Base-by-base conservation (phyloP, 441 rosid genomes). In the Pelargonium fulgidum region DNA sequence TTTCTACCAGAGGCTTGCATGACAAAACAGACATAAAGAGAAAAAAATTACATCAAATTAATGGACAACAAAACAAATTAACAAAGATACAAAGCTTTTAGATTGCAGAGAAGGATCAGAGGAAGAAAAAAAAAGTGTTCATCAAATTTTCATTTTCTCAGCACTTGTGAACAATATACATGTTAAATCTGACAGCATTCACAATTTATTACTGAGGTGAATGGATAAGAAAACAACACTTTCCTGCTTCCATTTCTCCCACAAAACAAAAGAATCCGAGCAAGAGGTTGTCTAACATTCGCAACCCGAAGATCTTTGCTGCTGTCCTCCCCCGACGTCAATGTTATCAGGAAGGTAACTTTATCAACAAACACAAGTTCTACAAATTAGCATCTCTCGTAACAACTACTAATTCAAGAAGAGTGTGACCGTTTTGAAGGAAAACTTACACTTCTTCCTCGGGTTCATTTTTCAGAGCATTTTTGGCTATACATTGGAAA, bases 381-480 rank as follows among this genome's bases (percentile, higher is more conserved):
- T 19, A 54, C 61, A 41, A 26, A 54, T 42, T 39, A 63, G 68
- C 64, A 66, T 59, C 50, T 59, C 36, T 2, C 33, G 11, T 39
- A 39, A 39, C 10, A 39, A 2, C 42, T 39, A 39, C 42, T 39
- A 7, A 7, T 7, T 7, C 7, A 39, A 39, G 42, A 39, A 7
- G 42, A 39, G 42, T 7, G 42, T 4, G 41, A 39, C 7, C 42
- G 1, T 7, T 39, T 39, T 39, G 1, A 54, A 16, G 61, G 61
- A 16, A 16, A 7, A 75, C 90, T 83, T 78, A 89, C 91, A 81
- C 73, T 74, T 89, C 94, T 78, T 89, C 94, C 84, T 89, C 87
- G 26, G 94, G 94, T 73, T 89, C 91, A 77, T 86, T 89, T 78
- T 86, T 89, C 12, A 86, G 83, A 45, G 94, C 94, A 65, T 89